phyloP scores from a whole-genome alignment of 768 basidiomycete genomes.

The Cytidiella melzeri region DNA sequence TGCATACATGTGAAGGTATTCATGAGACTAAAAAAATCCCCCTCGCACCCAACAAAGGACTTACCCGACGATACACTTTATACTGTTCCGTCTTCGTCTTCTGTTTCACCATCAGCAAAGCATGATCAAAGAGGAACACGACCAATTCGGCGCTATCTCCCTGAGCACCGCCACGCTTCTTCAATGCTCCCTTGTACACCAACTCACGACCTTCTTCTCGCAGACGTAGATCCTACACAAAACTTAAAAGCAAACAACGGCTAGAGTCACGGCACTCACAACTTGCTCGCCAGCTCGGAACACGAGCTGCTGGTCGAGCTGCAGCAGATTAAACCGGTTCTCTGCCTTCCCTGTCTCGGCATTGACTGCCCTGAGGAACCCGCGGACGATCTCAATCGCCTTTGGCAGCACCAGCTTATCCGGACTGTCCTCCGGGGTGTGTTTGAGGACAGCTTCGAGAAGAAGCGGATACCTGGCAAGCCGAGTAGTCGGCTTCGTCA shows the following conservation, averaged over 20 bases:
- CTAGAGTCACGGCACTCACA: constrained; percentile 41
- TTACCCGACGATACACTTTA: constrained; percentile 88
- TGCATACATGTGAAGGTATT: constrained; percentile 26
- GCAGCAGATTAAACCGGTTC: constrained; percentile 91
- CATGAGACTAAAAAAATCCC: constrained; percentile 6
- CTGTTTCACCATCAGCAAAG: constrained; percentile 88
- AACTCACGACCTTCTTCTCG: constrained; percentile 87
- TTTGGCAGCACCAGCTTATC: constrained; percentile 77
- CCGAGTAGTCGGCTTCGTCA: constrained; percentile 97
- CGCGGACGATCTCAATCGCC: constrained; percentile 70
- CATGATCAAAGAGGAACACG: constrained; percentile 96
- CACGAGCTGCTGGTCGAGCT: constrained; percentile 86
- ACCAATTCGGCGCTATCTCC: constrained; percentile 83
- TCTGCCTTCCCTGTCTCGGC: constrained; percentile 92
- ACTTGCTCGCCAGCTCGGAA: constrained; percentile 90
- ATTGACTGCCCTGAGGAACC: constrained; percentile 85
- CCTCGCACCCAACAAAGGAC: neutral
- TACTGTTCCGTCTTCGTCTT: constrained; percentile 90
- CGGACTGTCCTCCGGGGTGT: constrained; percentile 84
- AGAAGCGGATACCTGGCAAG: constrained; percentile 94
- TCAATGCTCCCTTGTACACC: constrained; percentile 84
- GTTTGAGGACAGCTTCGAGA: constrained; percentile 86
- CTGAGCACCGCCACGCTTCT: constrained; percentile 69
- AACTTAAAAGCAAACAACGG: neutral
- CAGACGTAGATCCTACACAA: constrained; percentile 69